Evolutionary conservation across 495 filamentous ascomycete species (phyloP), one percentile per base, ranked within the genome.

Genomic region (Penicillium samsonianum): DNA sequence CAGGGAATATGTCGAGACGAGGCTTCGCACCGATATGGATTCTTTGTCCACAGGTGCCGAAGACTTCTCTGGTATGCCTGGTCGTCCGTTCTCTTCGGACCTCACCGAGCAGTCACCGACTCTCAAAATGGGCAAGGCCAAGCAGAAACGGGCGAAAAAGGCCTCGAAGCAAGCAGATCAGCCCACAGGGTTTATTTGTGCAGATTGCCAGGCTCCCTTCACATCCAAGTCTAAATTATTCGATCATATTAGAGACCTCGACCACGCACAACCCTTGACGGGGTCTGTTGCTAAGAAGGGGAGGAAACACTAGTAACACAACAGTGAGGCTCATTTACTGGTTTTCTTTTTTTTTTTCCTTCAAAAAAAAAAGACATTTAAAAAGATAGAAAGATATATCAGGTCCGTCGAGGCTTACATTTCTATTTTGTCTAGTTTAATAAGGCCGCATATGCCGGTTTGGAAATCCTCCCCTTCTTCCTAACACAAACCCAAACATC

Each of bases 141-240:
- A 93, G 67, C 82, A 88, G 57, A 96, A 90, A 68, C 82, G 90
- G 42, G 87, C 90, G 40, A 96, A 91, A 70, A 90, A 84, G 64
- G 88, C 87, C 17, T 88, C 89, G 26, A 81, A 84, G 33, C 72
- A 82, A 53, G 78, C 82, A 19, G 65, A 57, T 50, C 58, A 69
- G 26, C n/a, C 64, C 49, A 42, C 55, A 19, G 58, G 81, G 63
- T 74, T 80, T 48, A 78, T 68, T 44, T 96, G 91, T 67, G 70
- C 74, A 2, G 67, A 71, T 4, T 95, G 91, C 68, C 73, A 81
- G 40, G 75, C 75, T 14, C 67, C 58, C 0, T 94, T 93, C 62
- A 56, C 82, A 1, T 88, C 86, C 5, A 88, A 84, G 61, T 89
- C 81, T 19, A 84, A 84, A 58, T 72, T 96, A 26, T 91, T 91